phyloP scores from a whole-genome alignment of 768 basidiomycete species.

The Boletus bicolor region DNA sequence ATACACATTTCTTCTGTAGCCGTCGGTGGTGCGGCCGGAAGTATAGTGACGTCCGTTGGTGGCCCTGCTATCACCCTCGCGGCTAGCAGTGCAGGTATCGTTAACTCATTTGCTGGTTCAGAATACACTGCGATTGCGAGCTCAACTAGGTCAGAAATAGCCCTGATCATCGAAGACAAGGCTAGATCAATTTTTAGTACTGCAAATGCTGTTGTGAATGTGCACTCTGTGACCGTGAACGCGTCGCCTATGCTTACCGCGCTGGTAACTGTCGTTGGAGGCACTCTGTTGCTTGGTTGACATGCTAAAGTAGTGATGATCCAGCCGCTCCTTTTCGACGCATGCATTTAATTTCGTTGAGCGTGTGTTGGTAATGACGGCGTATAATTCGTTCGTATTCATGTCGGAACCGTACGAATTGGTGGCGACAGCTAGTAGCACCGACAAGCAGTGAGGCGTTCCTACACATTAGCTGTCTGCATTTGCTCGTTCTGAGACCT shows the following conservation, averaged over 20 bases:
- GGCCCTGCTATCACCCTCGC: constrained; percentile 62
- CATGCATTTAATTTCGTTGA: neutral
- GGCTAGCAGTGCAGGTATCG: constrained; percentile 34
- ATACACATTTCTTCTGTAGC: constrained; percentile 35
- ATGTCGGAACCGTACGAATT: too few species aligned
- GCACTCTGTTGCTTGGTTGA: constrained; percentile 40
- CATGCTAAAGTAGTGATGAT: constrained; percentile 22
- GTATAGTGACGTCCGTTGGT: constrained; percentile 55
- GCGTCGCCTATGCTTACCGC: constrained; percentile 29
- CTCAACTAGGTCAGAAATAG: constrained; percentile 13
- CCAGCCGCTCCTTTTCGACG: neutral
- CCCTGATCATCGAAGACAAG: neutral
- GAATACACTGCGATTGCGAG: constrained; percentile 45
- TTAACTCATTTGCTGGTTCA: constrained; percentile 52
- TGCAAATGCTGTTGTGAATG: constrained; percentile 13
- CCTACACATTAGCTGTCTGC: too few species aligned
- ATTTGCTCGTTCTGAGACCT: too few species aligned
- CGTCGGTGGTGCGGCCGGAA: constrained; percentile 48
- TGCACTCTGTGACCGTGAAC: constrained; percentile 13
- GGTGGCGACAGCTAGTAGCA: too few species aligned
- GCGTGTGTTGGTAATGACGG: neutral
- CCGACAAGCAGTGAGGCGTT: too few species aligned
- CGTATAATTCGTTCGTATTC: too few species aligned
- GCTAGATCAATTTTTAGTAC: constrained; percentile 8
- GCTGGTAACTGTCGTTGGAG: constrained; percentile 29